A percentile compares a stretch with the other conserved stretches of the same genome.
phyloP scores from a whole-genome alignment of 2,329 filamentous ascomycete genomes.

The Colletotrichum tropicicola region DNA sequence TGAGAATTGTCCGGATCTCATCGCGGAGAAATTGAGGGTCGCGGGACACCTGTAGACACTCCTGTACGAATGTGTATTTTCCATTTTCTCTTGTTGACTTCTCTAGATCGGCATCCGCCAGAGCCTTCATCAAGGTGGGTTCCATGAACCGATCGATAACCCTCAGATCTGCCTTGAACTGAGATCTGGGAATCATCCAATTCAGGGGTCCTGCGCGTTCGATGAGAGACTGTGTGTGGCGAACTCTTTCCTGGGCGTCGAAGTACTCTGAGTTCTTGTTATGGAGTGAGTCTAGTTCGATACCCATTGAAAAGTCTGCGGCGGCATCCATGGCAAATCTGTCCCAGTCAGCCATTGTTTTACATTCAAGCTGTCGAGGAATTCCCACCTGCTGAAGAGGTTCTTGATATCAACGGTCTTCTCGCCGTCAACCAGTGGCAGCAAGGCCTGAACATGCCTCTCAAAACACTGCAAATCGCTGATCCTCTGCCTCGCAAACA shows the following conservation, averaged over 20 bases:
- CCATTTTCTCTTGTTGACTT: constrained; percentile 60
- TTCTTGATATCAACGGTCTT: constrained; percentile 64
- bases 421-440: constrained; percentile 64
- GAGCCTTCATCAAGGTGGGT: constrained; percentile 73
- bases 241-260: constrained; percentile 74
- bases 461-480: constrained; percentile 66
- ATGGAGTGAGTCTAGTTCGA: constrained; percentile 55
- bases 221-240: constrained; percentile 62
- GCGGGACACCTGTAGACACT: constrained; percentile 74
- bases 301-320: constrained; percentile 73
- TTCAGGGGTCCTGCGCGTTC: constrained; percentile 60
- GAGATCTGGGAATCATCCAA: constrained; percentile 62
- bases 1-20: constrained; percentile 76
- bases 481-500: constrained; percentile 58
- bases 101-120: constrained; percentile 71
- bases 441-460: constrained; percentile 63
- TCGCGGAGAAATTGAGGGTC: constrained; percentile 72
- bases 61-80: constrained; percentile 80
- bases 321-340: constrained; percentile 72
- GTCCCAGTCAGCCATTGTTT: constrained; percentile 63
- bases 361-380: no score
- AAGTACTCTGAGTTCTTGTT: constrained; percentile 66
- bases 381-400: neutral
- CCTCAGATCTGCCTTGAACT: constrained; percentile 68
- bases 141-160: constrained; percentile 74